Evolutionary conservation across 2,329 filamentous ascomycete species (phyloP).

Genomic region (Sporothrix phasma): DNA sequence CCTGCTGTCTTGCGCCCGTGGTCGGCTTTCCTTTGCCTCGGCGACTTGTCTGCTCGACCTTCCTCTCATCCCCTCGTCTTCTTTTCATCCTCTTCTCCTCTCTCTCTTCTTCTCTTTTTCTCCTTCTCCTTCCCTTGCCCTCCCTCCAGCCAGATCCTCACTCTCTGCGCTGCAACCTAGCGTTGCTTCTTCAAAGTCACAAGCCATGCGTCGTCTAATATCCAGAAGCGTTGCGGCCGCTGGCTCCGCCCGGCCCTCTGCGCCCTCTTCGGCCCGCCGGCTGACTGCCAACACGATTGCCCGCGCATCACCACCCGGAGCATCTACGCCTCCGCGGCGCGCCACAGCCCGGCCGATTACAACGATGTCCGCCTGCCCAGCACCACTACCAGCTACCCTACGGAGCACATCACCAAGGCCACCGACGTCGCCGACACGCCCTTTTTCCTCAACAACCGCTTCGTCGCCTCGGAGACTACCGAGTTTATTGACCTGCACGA

Average conservation of each 20-base stretch:
- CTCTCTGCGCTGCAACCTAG: not conserved
- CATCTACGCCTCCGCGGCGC: constrained; percentile 47
- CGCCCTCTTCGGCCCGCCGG: constrained; percentile 23
- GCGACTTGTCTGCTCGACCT: not conserved
- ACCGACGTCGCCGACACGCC: constrained; percentile 59
- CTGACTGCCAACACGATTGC: constrained; percentile 19
- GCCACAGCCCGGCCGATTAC: constrained; percentile 39
- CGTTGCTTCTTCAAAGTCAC: not conserved
- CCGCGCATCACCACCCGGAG: constrained; percentile 35
- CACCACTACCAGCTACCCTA: constrained; percentile 54
- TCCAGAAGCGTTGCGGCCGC: constrained; percentile 31
- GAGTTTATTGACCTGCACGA: constrained; percentile 73
- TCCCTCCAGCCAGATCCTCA: not conserved
- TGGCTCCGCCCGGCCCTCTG: constrained; percentile 27
- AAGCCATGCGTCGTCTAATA: constrained; percentile 38
- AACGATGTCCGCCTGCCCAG: constrained; percentile 37
- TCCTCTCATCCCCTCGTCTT: not conserved
- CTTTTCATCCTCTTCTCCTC: not conserved
- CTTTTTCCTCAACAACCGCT: constrained; percentile 76
- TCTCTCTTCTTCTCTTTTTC: not conserved
- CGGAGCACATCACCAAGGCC: constrained; percentile 54
- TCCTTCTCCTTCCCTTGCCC: not conserved
- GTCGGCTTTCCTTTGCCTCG: not conserved
- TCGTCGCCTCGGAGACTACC: constrained; percentile 55
- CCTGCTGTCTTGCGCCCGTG: too few relatives aligned